These are phyloP conservation scores for Butyriboletus loyo DNA, from an alignment of 768 basidiomycete species.

Conservation along the genomic window DNA sequence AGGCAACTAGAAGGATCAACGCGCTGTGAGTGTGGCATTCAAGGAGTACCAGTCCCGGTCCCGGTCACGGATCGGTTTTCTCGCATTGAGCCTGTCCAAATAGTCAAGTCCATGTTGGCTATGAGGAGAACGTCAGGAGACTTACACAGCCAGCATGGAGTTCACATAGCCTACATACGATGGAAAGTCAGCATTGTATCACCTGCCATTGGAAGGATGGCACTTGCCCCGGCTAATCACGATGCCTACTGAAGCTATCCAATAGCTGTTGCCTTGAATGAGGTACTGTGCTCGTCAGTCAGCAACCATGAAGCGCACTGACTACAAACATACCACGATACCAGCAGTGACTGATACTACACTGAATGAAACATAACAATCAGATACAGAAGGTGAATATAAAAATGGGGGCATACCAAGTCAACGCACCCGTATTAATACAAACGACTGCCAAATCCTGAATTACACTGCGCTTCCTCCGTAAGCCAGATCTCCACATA, in stretches of 20 bases:
- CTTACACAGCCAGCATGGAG: constrained; percentile 16
- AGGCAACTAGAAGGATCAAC: too few relatives aligned
- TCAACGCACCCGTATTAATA: constrained; percentile 10
- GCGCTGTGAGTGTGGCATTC: too few relatives aligned
- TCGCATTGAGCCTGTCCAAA: constrained; percentile 11
- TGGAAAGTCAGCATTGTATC: neutral
- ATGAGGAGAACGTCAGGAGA: neutral
- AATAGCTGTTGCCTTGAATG: neutral
- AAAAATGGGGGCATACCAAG: constrained; percentile 1
- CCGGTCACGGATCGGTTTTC: constrained; percentile 7
- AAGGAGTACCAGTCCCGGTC: neutral
- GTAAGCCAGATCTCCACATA: constrained; percentile 18
- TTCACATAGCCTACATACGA: constrained; percentile 10
- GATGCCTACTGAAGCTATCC: neutral
- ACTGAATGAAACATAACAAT: neutral
- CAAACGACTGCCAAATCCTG: constrained; percentile 12
- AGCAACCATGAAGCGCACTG: neutral
- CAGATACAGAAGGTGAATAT: neutral
- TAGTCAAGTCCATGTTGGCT: neutral
- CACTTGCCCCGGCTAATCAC: constrained; percentile 5
- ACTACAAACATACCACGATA: constrained; percentile 3
- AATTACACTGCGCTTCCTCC: neutral
- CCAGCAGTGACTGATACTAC: neutral
- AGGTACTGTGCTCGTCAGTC: neutral
- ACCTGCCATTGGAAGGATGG: neutral